A percentile compares a stretch with the other conserved stretches of the same genome.
Evolutionary conservation across 2,329 filamentous ascomycete genomes (phyloP).

Genomic region (Xylariales sp.): DNA sequence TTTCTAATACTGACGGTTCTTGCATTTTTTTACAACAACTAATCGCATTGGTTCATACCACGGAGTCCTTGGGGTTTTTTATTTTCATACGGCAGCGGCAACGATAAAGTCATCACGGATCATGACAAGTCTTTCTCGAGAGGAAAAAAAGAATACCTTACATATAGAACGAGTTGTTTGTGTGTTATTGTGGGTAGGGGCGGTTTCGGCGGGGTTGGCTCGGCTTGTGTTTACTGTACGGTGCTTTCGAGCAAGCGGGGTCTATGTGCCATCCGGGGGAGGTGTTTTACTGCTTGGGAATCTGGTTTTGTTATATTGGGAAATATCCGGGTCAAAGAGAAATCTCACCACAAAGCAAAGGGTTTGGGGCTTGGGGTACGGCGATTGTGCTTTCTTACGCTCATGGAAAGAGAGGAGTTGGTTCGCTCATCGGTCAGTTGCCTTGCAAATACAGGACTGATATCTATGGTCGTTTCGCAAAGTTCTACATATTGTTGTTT

Average conservation of each 20-base stretch:
- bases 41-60: slow-evolving; percentile 45
- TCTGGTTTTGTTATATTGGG: slow-evolving; percentile 15
- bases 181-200: slow-evolving; percentile 23
- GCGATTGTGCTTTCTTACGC: slow-evolving; percentile 17
- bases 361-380: slow-evolving; percentile 21
- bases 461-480: slow-evolving; percentile 13
- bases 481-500: slow-evolving; percentile 8
- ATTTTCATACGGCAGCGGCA: slow-evolving; percentile 33
- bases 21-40: slow-evolving; percentile 41
- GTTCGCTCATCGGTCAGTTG: slow-evolving; percentile 21
- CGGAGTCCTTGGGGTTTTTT: slow-evolving; percentile 40
- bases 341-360: slow-evolving; percentile 24
- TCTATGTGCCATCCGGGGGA: slow-evolving; percentile 15
- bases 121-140: too few relatives aligned
- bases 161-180: slow-evolving; percentile 46
- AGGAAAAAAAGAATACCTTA: slow-evolving; percentile 43
- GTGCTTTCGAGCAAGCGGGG: slow-evolving; percentile 27
- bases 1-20: slow-evolving; percentile 36
- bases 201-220: slow-evolving; percentile 13
- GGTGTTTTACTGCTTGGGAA: slow-evolving; percentile 17
- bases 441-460: slow-evolving; percentile 28
- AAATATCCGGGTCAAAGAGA: slow-evolving; percentile 28
- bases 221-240: slow-evolving; percentile 30
- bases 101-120: slow-evolving; percentile 45
- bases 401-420: slow-evolving; percentile 30